Evolutionary conservation across 2,329 filamentous ascomycete genomes (phyloP).

Genomic region (Hymenoscyphus fraxineus): DNA sequence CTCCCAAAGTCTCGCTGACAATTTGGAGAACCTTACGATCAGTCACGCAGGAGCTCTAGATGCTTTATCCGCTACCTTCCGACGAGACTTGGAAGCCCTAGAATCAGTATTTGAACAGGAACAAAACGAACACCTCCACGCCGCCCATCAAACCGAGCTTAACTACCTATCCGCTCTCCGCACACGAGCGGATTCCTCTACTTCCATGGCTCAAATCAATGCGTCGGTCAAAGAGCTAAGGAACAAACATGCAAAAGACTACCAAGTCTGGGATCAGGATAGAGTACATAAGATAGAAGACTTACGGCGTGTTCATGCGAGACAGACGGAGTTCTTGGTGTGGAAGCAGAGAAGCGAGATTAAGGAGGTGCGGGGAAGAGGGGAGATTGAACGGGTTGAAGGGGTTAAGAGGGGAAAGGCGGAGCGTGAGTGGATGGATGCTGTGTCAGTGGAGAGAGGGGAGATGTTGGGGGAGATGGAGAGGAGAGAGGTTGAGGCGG

Average conservation of each 20-base stretch:
- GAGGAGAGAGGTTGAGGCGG: neutral
- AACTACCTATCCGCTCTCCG: too few species aligned
- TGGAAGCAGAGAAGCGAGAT: slow-evolving; percentile 42
- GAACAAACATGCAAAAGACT: slow-evolving; percentile 41
- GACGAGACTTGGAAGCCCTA: slow-evolving; percentile 28
- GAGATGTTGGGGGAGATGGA: slow-evolving; percentile 32
- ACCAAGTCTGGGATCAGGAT: slow-evolving; percentile 36
- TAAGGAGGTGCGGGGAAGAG: slow-evolving; percentile 42
- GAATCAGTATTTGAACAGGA: too few species aligned
- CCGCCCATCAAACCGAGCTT: too few species aligned
- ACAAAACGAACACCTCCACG: too few species aligned
- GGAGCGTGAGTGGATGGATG: slow-evolving; percentile 46
- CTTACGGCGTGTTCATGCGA: slow-evolving; percentile 41
- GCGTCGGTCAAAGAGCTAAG: slow-evolving; percentile 40
- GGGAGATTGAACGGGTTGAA: slow-evolving; percentile 28
- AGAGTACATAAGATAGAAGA: slow-evolving; percentile 41
- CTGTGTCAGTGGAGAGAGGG: slow-evolving; percentile 39
- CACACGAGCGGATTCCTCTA: too few species aligned
- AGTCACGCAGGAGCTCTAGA: slow-evolving; percentile 30
- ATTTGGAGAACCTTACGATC: slow-evolving; percentile 30
- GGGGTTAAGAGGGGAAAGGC: slow-evolving; percentile 38
- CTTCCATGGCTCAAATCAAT: slow-evolving; percentile 41
- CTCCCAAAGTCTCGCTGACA: slow-evolving; percentile 34
- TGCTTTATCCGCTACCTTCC: slow-evolving; percentile 30
- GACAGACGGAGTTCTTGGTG: slow-evolving; percentile 34